Evolutionary conservation across 2,329 filamentous ascomycete species (phyloP).

Genomic region (Stagonosporopsis cucurbitacearum): DNA sequence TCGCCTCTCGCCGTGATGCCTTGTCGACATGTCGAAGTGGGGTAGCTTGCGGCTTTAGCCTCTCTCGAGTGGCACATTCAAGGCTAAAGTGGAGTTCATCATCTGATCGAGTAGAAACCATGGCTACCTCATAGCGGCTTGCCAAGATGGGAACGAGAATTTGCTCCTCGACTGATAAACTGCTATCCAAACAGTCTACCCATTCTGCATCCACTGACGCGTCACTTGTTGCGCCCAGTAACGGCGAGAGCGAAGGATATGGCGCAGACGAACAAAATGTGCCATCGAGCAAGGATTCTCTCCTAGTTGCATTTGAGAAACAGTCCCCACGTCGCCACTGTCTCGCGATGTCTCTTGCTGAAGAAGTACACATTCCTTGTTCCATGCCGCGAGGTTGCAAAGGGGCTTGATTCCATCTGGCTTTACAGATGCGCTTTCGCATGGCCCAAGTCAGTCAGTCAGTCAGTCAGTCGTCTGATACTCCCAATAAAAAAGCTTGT

Average conservation of each 20-base stretch:
- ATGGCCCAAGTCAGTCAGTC: neutral
- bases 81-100: slow-evolving; percentile 37
- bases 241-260: neutral
- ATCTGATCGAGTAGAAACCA: slow-evolving; percentile 41
- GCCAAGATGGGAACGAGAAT: slow-evolving; percentile 31
- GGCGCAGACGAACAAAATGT: slow-evolving; percentile 2
- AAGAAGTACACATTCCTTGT: neutral
- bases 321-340: neutral
- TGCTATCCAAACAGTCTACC: slow-evolving; percentile 29
- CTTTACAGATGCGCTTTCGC: neutral
- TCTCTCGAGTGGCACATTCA: slow-evolving; percentile 30
- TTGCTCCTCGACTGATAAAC: slow-evolving; percentile 23
- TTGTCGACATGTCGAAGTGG: slow-evolving; percentile 12
- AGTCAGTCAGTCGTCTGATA: neutral
- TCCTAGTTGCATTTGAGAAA: neutral
- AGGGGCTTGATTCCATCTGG: neutral
- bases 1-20: slow-evolving; percentile 7
- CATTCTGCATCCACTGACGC: slow-evolving; percentile 15
- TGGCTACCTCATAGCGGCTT: slow-evolving; percentile 29
- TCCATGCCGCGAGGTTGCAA: neutral
- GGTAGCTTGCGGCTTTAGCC: slow-evolving; percentile 24
- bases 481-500: neutral
- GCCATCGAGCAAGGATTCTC: neutral
- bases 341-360: neutral
- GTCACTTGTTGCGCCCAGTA: slow-evolving; percentile 1